Evolutionary conservation across 2,329 filamentous ascomycete genomes (phyloP).

Genomic region (Ophiostoma himal-ulmi): DNA sequence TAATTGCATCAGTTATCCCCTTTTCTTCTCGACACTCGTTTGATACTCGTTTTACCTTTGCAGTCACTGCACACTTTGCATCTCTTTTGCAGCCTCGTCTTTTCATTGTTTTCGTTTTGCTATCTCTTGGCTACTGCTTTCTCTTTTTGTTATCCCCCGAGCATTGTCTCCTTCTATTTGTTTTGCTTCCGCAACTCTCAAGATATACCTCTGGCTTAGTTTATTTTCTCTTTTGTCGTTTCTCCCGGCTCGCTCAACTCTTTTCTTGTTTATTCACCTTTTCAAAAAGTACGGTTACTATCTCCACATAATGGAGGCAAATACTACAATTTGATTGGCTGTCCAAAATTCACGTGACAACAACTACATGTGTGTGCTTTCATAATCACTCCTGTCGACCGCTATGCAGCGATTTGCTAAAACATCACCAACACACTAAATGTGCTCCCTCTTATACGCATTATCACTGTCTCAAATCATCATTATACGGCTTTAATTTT

Average conservation of each 20-base stretch:
- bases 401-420: too few species aligned
- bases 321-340: too few species aligned
- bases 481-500: too few species aligned
- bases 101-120: background rate
- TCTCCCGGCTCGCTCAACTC: background rate
- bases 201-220: conserved; percentile 11
- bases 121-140: background rate
- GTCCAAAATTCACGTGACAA: too few species aligned
- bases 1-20: too few species aligned
- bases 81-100: background rate
- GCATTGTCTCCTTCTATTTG: background rate
- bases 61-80: background rate
- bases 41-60: conserved; percentile 13
- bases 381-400: too few species aligned
- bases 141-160: background rate
- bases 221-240: background rate
- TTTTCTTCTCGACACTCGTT: conserved; percentile 19
- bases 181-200: background rate
- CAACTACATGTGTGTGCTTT: too few species aligned
- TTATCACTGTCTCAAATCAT: too few species aligned
- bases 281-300: background rate
- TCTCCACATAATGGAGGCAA: too few species aligned
- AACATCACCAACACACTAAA: too few species aligned
- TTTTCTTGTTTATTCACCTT: background rate
- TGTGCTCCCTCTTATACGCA: too few species aligned